Percentiles rank a stretch among this genome's conserved stretches.
Evolutionary conservation across 1,284 basidiomycete genomes (phyloP).

Genomic region (Bondarzewia mesenterica): DNA sequence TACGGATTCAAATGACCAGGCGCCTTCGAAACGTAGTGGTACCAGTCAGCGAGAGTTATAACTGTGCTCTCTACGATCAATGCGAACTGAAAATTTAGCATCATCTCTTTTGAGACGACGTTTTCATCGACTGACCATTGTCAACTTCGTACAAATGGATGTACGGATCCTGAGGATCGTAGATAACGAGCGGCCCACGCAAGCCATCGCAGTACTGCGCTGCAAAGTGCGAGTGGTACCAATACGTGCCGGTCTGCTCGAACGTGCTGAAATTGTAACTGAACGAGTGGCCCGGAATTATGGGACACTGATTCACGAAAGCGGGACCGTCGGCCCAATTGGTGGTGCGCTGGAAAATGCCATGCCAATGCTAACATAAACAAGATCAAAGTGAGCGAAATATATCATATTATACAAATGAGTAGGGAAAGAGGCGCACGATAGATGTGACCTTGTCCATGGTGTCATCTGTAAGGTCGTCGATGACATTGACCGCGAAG

Average conservation of each 20-base stretch:
- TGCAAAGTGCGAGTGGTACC: constrained; percentile 19
- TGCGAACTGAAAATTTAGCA: not conserved
- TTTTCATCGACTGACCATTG: constrained; percentile 20
- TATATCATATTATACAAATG: not conserved
- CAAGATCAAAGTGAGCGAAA: not conserved
- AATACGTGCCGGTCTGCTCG: constrained; percentile 21
- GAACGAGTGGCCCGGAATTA: constrained; percentile 33
- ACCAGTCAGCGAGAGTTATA: constrained; percentile 16
- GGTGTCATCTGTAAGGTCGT: constrained; percentile 22
- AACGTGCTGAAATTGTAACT: constrained; percentile 24
- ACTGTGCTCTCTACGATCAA: constrained; percentile 7
- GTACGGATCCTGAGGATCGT: constrained; percentile 34
- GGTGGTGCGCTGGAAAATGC: constrained; percentile 19
- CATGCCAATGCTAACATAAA: constrained; percentile 23
- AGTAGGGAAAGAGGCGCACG: constrained; percentile 5
- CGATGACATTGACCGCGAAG: constrained; percentile 25
- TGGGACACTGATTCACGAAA: constrained; percentile 37
- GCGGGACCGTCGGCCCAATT: constrained; percentile 20
- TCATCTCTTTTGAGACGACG: constrained; percentile 3
- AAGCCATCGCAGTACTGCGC: constrained; percentile 36
- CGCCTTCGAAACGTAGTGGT: constrained; percentile 11
- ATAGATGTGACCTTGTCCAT: constrained; percentile 29
- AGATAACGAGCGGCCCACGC: constrained; percentile 29
- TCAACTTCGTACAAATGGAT: constrained; percentile 32
- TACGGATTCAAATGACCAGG: too few relatives aligned